Conservation (phyloP, 257 asterid species). For the Rauvolfia tetraphylla region DNA sequence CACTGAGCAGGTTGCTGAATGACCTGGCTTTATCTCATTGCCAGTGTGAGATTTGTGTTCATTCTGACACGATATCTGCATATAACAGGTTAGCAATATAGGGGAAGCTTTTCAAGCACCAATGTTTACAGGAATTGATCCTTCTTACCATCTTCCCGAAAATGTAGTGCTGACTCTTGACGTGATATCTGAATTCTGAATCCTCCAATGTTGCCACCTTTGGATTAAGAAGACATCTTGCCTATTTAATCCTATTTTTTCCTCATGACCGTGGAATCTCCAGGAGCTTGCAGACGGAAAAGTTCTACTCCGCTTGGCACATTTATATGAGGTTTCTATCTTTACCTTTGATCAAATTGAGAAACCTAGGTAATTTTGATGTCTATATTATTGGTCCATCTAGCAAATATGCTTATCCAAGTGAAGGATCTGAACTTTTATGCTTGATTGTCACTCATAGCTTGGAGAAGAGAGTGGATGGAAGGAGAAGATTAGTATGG, state of each 20-base stretch:
- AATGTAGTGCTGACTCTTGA: constrained; percentile 88
- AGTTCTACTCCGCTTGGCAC: constrained; percentile 84
- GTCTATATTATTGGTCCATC: background rate
- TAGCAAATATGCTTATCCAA: too few species aligned
- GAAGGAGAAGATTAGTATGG: constrained; percentile 68
- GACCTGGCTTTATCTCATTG: background rate
- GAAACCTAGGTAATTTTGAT: too few species aligned
- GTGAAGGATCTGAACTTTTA: background rate
- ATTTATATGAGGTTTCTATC: constrained; percentile 76
- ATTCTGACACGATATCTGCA: constrained; percentile 10
- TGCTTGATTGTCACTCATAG: constrained; percentile 25
- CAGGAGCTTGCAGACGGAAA: constrained; percentile 77
- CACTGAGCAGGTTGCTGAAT: constrained; percentile 60
- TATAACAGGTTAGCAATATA: constrained; percentile 50
- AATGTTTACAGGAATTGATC: constrained; percentile 69
- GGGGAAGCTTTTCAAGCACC: constrained; percentile 51
- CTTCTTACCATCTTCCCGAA: constrained; percentile 79
- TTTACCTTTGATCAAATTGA: background rate
- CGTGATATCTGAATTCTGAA: constrained; percentile 35
- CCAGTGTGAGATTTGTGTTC: constrained; percentile 2
- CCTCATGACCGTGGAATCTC: constrained; percentile 18
- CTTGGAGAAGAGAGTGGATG: constrained; percentile 81
- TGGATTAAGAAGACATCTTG: background rate
- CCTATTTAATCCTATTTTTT: background rate
- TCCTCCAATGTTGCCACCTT: background rate